phyloP scores from a whole-genome alignment of 148 eudicot genomes.

The Polygonum aviculare region DNA sequence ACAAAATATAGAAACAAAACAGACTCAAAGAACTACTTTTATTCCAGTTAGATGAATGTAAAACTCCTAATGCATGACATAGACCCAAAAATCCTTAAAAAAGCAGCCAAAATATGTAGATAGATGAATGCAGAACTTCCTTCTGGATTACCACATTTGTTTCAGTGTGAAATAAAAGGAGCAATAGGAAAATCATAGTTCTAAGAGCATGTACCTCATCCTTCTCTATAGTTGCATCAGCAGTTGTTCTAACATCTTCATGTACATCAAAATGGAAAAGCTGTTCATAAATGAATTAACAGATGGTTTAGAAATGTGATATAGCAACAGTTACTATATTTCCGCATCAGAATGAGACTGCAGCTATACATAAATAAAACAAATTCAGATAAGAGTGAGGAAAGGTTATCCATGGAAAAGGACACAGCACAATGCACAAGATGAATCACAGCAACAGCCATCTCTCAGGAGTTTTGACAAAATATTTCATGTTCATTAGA shows the following conservation, averaged over 20 bases:
- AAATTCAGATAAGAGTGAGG: background rate
- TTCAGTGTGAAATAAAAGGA: background rate
- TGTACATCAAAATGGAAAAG: constrained; percentile 99
- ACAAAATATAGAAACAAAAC: background rate
- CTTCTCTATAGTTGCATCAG: constrained; percentile 97
- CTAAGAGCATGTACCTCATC: constrained; percentile 55
- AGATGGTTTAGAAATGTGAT: background rate
- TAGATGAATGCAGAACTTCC: background rate
- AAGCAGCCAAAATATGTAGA: background rate
- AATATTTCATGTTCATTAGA: background rate
- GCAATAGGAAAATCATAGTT: background rate
- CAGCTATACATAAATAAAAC: background rate
- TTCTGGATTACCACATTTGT: background rate
- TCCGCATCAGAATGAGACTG: background rate
- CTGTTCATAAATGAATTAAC: constrained; percentile 23
- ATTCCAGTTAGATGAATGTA: background rate
- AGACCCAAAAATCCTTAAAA: background rate
- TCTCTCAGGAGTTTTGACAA: background rate
- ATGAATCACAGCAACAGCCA: background rate
- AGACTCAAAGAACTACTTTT: background rate
- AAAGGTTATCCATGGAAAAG: background rate
- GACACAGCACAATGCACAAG: background rate
- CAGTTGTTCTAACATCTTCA: constrained; percentile 94
- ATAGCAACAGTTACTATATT: background rate
- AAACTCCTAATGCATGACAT: background rate